These are phyloP conservation scores for Lactuca saligna DNA, from an alignment of 129 eudicot species.

Conservation along the genomic window DNA sequence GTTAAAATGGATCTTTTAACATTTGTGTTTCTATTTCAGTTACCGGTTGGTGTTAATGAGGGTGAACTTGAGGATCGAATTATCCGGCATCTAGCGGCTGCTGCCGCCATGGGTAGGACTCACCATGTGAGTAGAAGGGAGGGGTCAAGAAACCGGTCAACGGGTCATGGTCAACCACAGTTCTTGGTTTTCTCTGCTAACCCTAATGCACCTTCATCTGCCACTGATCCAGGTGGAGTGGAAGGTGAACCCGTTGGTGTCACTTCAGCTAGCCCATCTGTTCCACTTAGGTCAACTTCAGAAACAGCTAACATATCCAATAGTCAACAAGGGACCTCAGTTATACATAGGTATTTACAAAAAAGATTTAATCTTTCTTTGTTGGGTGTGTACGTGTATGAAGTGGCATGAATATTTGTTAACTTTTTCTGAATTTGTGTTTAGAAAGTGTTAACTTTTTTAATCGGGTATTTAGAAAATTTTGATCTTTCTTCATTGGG, in stretches of 20 bases:
- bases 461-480: background rate
- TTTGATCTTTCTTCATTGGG: no score
- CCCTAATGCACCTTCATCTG: constrained; percentile 45
- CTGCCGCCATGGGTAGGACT: constrained; percentile 82
- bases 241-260: constrained; percentile 28
- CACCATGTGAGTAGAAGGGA: constrained; percentile 62
- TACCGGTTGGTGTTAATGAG: constrained; percentile 58
- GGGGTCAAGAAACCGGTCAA: constrained; percentile 56
- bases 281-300: constrained; percentile 34
- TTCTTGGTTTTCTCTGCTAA: constrained; percentile 56
- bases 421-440: background rate
- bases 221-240: constrained; percentile 27
- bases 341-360: constrained; percentile 42
- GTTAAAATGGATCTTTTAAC: background rate
- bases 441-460: background rate
- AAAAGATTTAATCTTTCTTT: no score
- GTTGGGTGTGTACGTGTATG: background rate
- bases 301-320: constrained; percentile 22
- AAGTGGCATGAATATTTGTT: background rate
- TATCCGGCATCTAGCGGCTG: constrained; percentile 84
- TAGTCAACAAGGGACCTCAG: constrained; percentile 36
- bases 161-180: constrained; percentile 55
- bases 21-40: constrained; percentile 34
- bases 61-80: constrained; percentile 78
- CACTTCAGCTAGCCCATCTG: constrained; percentile 32